These are phyloP conservation scores for Juncus inflexus DNA, from an alignment of 176 grass and related monocot genomes.

Conservation along the genomic window DNA sequence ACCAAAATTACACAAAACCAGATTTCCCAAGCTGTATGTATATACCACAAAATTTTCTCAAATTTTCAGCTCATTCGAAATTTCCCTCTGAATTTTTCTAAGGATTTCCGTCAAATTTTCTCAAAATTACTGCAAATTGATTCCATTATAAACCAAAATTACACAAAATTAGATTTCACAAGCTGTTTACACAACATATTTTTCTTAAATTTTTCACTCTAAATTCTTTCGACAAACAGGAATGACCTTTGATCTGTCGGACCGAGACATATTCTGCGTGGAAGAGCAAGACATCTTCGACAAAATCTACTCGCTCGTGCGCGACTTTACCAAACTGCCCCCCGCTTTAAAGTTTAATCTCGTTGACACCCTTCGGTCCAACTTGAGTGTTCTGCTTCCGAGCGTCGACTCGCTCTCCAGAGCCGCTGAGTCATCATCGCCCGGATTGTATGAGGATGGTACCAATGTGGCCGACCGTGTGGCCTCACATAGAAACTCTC, in stretches of 20 bases:
- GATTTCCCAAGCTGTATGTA: too few species aligned
- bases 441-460: constrained; percentile 32
- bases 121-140: neutral
- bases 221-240: constrained; percentile 38
- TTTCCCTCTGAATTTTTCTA: too few species aligned
- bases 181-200: neutral
- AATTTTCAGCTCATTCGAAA: too few species aligned
- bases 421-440: constrained; percentile 41
- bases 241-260: constrained; percentile 82
- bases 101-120: too few species aligned
- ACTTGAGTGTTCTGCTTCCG: constrained; percentile 88
- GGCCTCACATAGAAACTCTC: constrained; percentile 67
- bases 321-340: constrained; percentile 58
- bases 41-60: too few species aligned
- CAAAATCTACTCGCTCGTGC: constrained; percentile 66
- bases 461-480: constrained; percentile 46
- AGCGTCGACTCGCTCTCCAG: constrained; percentile 78
- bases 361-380: constrained; percentile 87
- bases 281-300: constrained; percentile 94
- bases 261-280: constrained; percentile 86
- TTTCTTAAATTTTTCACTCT: neutral
- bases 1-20: too few species aligned
- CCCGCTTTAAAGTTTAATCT: constrained; percentile 77
- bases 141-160: neutral
- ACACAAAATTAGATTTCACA: neutral